Evolutionary conservation across 2,329 filamentous ascomycete species (phyloP).

Genomic region (Xylaria digitata): DNA sequence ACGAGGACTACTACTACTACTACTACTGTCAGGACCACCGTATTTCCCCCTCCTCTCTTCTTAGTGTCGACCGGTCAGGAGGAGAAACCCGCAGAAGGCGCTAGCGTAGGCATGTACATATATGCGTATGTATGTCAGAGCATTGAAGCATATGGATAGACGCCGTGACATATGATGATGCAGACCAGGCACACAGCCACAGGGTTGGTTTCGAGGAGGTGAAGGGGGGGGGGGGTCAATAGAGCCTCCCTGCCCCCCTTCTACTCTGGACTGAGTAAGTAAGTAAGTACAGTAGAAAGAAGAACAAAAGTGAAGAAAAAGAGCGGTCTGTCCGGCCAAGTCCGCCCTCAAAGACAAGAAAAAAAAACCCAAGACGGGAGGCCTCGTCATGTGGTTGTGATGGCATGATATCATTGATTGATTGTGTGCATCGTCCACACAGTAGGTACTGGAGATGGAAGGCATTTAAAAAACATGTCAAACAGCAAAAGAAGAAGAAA

Average conservation of each 20-base stretch:
- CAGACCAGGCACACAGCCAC: conserved; percentile 31
- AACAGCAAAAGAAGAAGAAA: not conserved
- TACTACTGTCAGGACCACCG: not conserved
- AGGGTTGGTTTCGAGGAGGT: not conserved
- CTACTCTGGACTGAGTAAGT: too few relatives aligned
- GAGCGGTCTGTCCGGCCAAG: conserved; percentile 32
- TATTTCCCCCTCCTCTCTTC: not conserved
- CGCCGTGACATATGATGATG: conserved; percentile 11
- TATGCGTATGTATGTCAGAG: conserved; percentile 13
- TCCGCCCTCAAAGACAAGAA: not conserved
- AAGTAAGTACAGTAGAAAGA: not conserved
- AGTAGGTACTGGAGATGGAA: not conserved
- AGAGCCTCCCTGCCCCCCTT: not conserved
- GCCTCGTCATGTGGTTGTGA: conserved; percentile 29
- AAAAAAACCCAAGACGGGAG: conserved; percentile 18
- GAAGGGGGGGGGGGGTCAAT: not conserved
- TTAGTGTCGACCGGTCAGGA: conserved; percentile 13
- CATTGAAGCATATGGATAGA: conserved; percentile 15
- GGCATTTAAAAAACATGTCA: not conserved
- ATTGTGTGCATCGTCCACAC: not conserved
- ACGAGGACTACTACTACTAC: not conserved
- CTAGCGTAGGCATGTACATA: conserved; percentile 1
- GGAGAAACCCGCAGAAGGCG: not conserved
- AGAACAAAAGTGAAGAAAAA: conserved; percentile 2
- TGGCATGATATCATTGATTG: conserved; percentile 26